A percentile compares a stretch with the other conserved stretches of the same genome.
Evolutionary conservation across 2,329 filamentous ascomycete genomes (phyloP).

Genomic region (Davidsoniella virescens): DNA sequence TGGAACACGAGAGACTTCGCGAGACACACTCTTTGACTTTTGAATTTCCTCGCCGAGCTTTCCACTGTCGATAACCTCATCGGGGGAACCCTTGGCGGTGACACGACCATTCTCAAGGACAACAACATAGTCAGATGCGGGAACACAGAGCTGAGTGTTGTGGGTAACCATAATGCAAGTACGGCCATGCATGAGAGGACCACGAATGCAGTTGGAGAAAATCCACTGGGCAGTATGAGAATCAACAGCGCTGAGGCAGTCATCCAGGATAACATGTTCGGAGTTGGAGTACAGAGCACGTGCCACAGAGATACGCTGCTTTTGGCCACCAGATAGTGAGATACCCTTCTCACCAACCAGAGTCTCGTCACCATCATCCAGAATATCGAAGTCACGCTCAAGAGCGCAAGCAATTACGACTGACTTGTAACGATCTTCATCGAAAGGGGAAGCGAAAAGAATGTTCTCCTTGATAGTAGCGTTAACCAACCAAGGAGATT

Average conservation of each 20-base stretch:
- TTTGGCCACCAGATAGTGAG: slow-evolving; percentile 88
- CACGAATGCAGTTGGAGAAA: slow-evolving; percentile 80
- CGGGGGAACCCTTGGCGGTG: slow-evolving; percentile 55
- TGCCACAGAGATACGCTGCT: slow-evolving; percentile 93
- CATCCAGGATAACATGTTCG: slow-evolving; percentile 77
- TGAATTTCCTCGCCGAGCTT: slow-evolving; percentile 73
- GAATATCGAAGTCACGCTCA: slow-evolving; percentile 77
- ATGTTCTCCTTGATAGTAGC: slow-evolving; percentile 94
- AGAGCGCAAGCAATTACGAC: slow-evolving; percentile 85
- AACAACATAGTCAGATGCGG: slow-evolving; percentile 64
- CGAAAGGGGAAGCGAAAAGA: slow-evolving; percentile 65
- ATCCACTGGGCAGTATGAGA: slow-evolving; percentile 98
- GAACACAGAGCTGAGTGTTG: slow-evolving; percentile 77
- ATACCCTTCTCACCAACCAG: slow-evolving; percentile 96
- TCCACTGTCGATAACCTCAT: slow-evolving; percentile 70
- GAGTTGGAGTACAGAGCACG: slow-evolving; percentile 93
- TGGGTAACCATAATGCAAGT: slow-evolving; percentile 95
- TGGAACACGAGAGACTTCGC: slow-evolving; percentile 52
- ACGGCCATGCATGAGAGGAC: slow-evolving; percentile 70
- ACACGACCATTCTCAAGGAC: slow-evolving; percentile 78
- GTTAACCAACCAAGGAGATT: slow-evolving; percentile 94
- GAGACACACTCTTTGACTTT: slow-evolving; percentile 55
- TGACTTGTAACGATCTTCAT: slow-evolving; percentile 68
- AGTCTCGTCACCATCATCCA: slow-evolving; percentile 84
- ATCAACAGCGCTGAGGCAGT: slow-evolving; percentile 91